Base-by-base conservation (phyloP, 305 asterid species). In the Solanum hybrid region DNA sequence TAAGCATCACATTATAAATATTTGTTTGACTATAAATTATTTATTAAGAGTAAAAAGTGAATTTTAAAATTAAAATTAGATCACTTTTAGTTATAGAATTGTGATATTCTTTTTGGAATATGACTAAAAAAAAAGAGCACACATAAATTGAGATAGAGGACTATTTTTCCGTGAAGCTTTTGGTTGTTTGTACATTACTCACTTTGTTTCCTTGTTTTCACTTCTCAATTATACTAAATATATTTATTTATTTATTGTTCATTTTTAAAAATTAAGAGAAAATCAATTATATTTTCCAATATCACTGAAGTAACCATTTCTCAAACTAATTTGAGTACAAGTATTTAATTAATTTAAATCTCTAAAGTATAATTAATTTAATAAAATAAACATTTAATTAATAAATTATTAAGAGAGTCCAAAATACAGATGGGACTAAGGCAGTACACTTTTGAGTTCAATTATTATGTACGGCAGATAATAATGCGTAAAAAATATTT, bases 41-140 rank as follows among this genome's bases (percentile, higher is more conserved):
- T 10, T 38, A 3, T 12, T 40, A 11, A 12, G 51, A 40, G 6
- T 40, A 40, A 40, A 40, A 40, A 17, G 19, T 5, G 8, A 17
- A 8, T 64, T 4, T 64, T 64, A 8, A 22, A 64, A 22, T 14
- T 45, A 45, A 14, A 56, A 29, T 66, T 66, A 4, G 9, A 1
- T 64, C 4, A 22, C 24, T 64, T 64, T 22, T 22, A 22, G 1
- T 64, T 22, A 64, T 64, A 22, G 6, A 64, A 64, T 22, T 2
- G 6, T n/a, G 6, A 22, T 0, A 1, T 64, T 22, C 29, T 29
- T 22, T 8, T 7, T 2, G 7, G 0, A 19, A 19, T 0, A 2
- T 19, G 10, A 56, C 8, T 45, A 17, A 17, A 56, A 40, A 56
- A 17, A 14, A 29, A 29, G 8, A 45, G 7, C 1, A 60, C 7